Evolutionary conservation across 208 protist genomes (phyloP).

Genomic region (Willaertia magna): DNA sequence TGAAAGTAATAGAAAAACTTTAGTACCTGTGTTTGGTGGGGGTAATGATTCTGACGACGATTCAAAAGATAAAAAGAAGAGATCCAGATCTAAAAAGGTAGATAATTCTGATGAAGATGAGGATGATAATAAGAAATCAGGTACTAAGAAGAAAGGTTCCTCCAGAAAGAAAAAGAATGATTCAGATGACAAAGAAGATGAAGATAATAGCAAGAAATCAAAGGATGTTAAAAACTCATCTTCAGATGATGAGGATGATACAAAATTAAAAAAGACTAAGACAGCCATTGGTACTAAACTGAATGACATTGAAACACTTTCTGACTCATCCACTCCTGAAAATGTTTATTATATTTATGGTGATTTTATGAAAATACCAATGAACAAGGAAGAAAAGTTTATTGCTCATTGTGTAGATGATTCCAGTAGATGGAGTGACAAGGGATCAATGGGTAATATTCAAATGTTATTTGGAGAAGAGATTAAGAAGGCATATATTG

Average conservation of each 20-base stretch:
- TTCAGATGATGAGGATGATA: background rate
- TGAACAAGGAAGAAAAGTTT: constrained; percentile 10
- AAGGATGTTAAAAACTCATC: background rate
- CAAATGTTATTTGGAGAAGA: constrained; percentile 25
- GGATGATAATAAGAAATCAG: background rate
- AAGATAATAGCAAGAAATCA: background rate
- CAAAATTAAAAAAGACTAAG: background rate
- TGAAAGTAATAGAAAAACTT: background rate
- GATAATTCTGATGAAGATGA: background rate
- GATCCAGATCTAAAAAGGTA: background rate
- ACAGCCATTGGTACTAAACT: background rate
- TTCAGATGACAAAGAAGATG: background rate
- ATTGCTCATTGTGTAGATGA: constrained; percentile 36
- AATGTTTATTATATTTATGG: background rate
- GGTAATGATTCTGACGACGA: constrained; percentile 22
- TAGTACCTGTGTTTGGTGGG: background rate
- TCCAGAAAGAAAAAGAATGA: background rate
- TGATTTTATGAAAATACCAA: background rate
- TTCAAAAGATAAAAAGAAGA: constrained; percentile 23
- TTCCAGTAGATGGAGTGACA: constrained; percentile 29
- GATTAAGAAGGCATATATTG: constrained; percentile 14
- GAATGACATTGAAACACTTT: background rate
- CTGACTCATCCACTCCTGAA: background rate
- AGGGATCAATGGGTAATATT: constrained; percentile 42
- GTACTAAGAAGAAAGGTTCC: background rate